Evolutionary conservation across 495 filamentous ascomycete species (phyloP), one percentile per base, ranked within the genome.

Genomic region (Schizothecium vesticola): DNA sequence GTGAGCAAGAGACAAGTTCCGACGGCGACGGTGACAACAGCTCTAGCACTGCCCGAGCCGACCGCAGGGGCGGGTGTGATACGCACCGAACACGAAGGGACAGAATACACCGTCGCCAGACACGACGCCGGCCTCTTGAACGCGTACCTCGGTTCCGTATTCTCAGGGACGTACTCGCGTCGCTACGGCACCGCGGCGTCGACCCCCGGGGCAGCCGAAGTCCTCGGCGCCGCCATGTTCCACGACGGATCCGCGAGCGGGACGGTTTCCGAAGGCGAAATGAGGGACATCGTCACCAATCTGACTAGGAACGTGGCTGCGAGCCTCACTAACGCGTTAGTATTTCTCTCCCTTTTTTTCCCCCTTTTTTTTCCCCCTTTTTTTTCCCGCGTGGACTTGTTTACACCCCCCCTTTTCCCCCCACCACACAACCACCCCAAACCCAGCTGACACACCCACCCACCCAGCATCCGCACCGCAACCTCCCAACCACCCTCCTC

Each of bases 321-420:
- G 16, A 73, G 71, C 62, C 29, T 77, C 68, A 72, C 73, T 0
- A 77, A 76, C 59, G 43, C 67, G 74, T 71, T 65, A 74, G 74
- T 67, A 22, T 10, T 36, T 7, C 29, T 43, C 58, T 51, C 59
- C 22, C 13, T 24, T 58, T 68, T 25, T 55, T 59, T 43, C 19
- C 26, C 33, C 36, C 3, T n/a, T 51, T 51, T 6, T n/a, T n/a
- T n/a, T n/a, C 36, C 59, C 22, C 13, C 26, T 58, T 68, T 25
- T 55, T 59, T 43, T 65, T 64, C 33, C n/a, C n/a, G n/a, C n/a
- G 22, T 24, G 56, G 68, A 12, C 9, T 24, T n/a, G 23, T 63
- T 29, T 56, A 56, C 55, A n/a, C 43, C 43, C 19, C 26, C 33
- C 36, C 3, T n/a, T 51, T 51, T 6, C 13, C 29, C 29, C 29